Percentiles rank a stretch among this genome's conserved stretches.
These are phyloP conservation scores for Triticum timopheevii DNA, from an alignment of 176 grass and related monocot species.

Conservation along the genomic window DNA sequence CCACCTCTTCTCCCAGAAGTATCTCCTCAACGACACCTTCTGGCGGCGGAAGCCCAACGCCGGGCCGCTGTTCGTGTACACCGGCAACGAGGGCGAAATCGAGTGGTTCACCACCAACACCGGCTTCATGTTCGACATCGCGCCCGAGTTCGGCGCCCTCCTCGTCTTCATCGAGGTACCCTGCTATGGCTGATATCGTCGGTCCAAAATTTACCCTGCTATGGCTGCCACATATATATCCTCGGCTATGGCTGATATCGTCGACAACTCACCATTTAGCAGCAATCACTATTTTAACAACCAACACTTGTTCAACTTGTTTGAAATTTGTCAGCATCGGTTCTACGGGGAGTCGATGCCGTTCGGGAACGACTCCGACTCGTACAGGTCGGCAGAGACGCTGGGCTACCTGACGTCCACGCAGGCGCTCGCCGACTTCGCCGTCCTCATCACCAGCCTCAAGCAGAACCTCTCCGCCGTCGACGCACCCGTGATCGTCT, in stretches of 20 bases:
- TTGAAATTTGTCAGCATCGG: slow-evolving; percentile 54
- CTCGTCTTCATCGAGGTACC: slow-evolving; percentile 94
- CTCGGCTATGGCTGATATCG: no score
- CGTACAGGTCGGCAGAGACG: slow-evolving; percentile 49
- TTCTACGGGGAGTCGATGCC: slow-evolving; percentile 94
- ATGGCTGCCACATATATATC: no score
- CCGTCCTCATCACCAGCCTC: slow-evolving; percentile 75
- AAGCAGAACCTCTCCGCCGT: slow-evolving; percentile 74
- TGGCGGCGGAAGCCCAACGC: slow-evolving; percentile 38
- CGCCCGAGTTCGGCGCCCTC: slow-evolving; percentile 66
- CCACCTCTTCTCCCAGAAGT: slow-evolving; percentile 70
- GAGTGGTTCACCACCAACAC: slow-evolving; percentile 88
- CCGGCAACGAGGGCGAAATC: slow-evolving; percentile 85
- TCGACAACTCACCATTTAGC: no score
- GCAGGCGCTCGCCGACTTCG: slow-evolving; percentile 92
- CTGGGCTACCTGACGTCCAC: slow-evolving; percentile 91
- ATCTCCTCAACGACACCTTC: slow-evolving; percentile 80
- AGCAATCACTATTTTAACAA: no score
- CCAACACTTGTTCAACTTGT: no score
- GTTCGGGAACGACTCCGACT: slow-evolving; percentile 71
- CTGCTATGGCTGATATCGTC: not conserved
- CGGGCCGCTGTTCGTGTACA: slow-evolving; percentile 88
- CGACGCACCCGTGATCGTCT: slow-evolving; percentile 78
- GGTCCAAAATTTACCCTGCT: not conserved
- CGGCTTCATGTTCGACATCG: slow-evolving; percentile 88